phyloP scores from a whole-genome alignment of 768 basidiomycete species.

The Hericium rajendrae region DNA sequence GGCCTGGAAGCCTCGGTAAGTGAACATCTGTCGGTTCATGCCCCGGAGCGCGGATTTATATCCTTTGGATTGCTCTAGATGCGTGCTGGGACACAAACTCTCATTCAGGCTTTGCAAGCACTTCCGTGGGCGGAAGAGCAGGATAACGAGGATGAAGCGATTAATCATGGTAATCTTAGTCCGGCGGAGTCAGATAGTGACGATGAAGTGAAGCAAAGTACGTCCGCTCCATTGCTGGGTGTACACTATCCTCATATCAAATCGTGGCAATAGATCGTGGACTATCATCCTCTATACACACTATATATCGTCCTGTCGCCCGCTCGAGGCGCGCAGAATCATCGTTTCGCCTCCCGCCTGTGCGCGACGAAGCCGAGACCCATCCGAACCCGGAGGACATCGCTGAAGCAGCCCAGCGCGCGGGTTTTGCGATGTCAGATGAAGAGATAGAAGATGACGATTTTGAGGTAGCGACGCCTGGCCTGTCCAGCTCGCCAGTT shows the following conservation, averaged over 20 bases:
- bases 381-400: not conserved
- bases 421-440: slow-evolving; percentile 3
- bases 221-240: not conserved
- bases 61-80: slow-evolving; percentile 39
- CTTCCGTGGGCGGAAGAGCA: slow-evolving; percentile 66
- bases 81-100: slow-evolving; percentile 79
- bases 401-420: slow-evolving; percentile 1
- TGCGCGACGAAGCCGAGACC: slow-evolving; percentile 12
- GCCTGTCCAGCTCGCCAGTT: not conserved
- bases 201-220: slow-evolving; percentile 42
- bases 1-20: slow-evolving; percentile 65
- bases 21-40: slow-evolving; percentile 5
- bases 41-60: not conserved
- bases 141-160: slow-evolving; percentile 59
- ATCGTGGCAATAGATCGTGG: slow-evolving; percentile 26
- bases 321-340: slow-evolving; percentile 41
- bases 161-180: slow-evolving; percentile 27
- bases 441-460: slow-evolving; percentile 15
- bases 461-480: slow-evolving; percentile 13
- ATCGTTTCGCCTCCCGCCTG: slow-evolving; percentile 7
- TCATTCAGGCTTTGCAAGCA: slow-evolving; percentile 83
- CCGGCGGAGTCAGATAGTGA: slow-evolving; percentile 51
- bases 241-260: not conserved
- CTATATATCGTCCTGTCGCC: slow-evolving; percentile 75
- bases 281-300: slow-evolving; percentile 79